Conservation (phyloP, 2,329 filamentous ascomycete species). For the Drechslerella coelobrocha region DNA sequence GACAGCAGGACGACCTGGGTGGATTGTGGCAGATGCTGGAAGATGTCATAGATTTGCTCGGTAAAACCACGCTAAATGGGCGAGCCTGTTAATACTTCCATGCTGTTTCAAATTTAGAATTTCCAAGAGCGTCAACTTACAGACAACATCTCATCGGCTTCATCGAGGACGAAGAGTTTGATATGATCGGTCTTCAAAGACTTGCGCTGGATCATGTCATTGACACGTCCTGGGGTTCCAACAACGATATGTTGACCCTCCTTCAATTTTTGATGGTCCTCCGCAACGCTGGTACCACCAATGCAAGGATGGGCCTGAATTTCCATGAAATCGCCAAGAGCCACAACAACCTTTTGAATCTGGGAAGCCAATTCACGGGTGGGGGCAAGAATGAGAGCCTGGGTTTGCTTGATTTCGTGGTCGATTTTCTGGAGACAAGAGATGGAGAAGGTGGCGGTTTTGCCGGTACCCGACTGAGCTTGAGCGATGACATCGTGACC, state of each 20-base stretch:
- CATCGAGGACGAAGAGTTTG: conserved; percentile 99
- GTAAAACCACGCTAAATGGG: conserved; percentile 84
- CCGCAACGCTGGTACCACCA: conserved; percentile 95
- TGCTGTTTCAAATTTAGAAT: conserved; percentile 57
- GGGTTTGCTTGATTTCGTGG: conserved; percentile 89
- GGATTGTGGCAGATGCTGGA: conserved; percentile 95
- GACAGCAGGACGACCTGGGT: conserved; percentile 98
- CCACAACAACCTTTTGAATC: conserved; percentile 99
- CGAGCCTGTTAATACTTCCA: conserved; percentile 15
- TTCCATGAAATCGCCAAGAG: conserved; percentile 99
- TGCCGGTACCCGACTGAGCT: conserved; percentile 99
- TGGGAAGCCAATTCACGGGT: conserved; percentile 98
- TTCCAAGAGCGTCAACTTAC: conserved; percentile 61
- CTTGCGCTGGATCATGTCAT: conserved; percentile 99
- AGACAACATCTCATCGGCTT: conserved; percentile 99
- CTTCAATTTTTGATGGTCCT: conserved; percentile 97
- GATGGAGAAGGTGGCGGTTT: conserved; percentile 99
- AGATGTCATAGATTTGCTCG: conserved; percentile 99
- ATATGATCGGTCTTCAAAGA: conserved; percentile 96
- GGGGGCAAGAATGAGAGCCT: conserved; percentile 96
- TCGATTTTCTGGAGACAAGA: conserved; percentile 99
- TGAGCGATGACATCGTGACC: conserved; percentile 99
- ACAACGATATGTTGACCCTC: conserved; percentile 97
- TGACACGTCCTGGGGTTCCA: conserved; percentile 96
- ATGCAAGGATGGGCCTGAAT: conserved; percentile 99